Evolutionary conservation across 139 green algal genomes (phyloP), one percentile per base, ranked within the genome.

Genomic region (Deuterostichococcus epilithicus): DNA sequence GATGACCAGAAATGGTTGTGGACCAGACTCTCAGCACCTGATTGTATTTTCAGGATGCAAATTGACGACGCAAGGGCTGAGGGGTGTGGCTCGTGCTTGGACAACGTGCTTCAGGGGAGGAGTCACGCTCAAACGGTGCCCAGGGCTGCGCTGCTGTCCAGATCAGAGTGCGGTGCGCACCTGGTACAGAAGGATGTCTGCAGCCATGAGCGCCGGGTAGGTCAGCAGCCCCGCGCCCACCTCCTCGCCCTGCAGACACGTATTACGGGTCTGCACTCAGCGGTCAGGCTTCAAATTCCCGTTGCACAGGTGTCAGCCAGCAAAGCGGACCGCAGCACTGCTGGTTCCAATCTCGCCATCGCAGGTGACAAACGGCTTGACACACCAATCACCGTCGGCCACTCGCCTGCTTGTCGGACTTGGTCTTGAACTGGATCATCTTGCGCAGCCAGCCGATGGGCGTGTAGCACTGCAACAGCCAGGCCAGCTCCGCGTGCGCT

Each of bases 361-460:
- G 15, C 63, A 26, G 18, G 28, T n/a, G 18, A 82, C 74, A 73
- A 83, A 76, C 35, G 45, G n/a, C 44, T 8, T 52, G 42, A 52
- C 13, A 52, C 42, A 52, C 42, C 47, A 33, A 36, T 70, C 67
- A 18, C 66, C 34, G 35, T 15, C 8, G 32, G 47, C 20, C 20
- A 42, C 66, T 23, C 71, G 82, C 80, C 68, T 80, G 79, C 85
- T 91, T 91, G 85, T 96, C 95, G 22, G 86, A 84, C 85, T 99
- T 99, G 83, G 98, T 95, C 87, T 98, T 90, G 88, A 95, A 98
- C 82, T 99, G 96, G 72, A 98, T 98, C 95, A 98, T 99, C 66
- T 91, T 86, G 34, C 93, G 85, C 25, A 99, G 90, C 96, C 96
- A 99, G 3, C 91, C 93, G 15, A 99, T 91, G 35, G 95, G 95